Evolutionary conservation across 2,329 filamentous ascomycete genomes (phyloP), one percentile per base, ranked within the genome.

Genomic region (Trichoderma sp.): DNA sequence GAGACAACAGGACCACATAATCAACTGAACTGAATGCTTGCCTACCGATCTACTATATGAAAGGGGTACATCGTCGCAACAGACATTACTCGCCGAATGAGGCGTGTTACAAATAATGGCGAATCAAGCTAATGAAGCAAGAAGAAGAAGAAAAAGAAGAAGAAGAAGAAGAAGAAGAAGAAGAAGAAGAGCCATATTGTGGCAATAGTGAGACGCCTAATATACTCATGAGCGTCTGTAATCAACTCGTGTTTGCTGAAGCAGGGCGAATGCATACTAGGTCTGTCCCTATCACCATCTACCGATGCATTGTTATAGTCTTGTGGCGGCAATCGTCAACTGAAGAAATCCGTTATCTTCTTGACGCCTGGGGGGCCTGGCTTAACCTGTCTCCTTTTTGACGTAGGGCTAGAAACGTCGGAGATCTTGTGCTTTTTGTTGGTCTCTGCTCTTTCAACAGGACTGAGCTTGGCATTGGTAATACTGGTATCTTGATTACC

Each of bases 361-460:
- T 68, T 39, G 7, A 60, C 32, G 18, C 53, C 53, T 14, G 26
- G 34, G 9, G 56, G 24, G 5, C 53, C 56, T 32, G 34, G 26
- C 28, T 47, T 24, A 18, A 34, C 21, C 5, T 30, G 34, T 24
- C 36, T 58, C 24, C n/a, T 68, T 34, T 68, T 68, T 21, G 53
- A 6, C 5, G 56, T 26, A 34, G 65, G 26, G 24, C 14, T 26
- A 21, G 28, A 58, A n/a, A n/a, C 15, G n/a, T n/a, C 21, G 14
- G 57, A 75, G 15, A 34, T 62, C n/a, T 70, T 62, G 36, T 21
- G 67, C 30, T 70, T 70, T 58, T 28, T 36, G 5, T 26, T 36
- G 14, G 28, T 3, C 6, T 34, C 36, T 53, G 66, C 18, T 28
- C 58, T 26, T 43, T 36, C 32, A 21, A 6, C n/a, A 15, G n/a